Conservation (phyloP, 2,329 filamentous ascomycete species). For the Clarireedia hainanense region DNA sequence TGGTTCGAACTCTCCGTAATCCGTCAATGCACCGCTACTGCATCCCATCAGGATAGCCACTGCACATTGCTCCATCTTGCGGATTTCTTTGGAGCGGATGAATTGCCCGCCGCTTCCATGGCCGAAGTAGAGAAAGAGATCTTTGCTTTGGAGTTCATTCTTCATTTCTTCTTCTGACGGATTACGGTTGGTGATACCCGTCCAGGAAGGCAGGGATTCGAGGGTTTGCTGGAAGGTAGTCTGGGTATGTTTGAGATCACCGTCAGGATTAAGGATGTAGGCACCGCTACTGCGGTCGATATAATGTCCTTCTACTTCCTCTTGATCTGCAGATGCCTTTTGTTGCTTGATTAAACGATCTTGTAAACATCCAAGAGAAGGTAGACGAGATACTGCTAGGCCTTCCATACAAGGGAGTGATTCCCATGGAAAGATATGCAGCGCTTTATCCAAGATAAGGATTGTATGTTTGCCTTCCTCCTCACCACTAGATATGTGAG, state of each 20-base stretch:
- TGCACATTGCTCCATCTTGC: slow-evolving; percentile 68
- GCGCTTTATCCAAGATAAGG: slow-evolving; percentile 80
- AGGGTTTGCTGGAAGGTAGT: slow-evolving; percentile 63
- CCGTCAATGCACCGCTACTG: slow-evolving; percentile 71
- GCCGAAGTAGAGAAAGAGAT: slow-evolving; percentile 86
- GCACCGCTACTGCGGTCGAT: slow-evolving; percentile 50
- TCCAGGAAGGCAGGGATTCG: slow-evolving; percentile 60
- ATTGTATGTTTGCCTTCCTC: slow-evolving; percentile 61
- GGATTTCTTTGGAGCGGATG: slow-evolving; percentile 76
- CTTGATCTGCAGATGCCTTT: slow-evolving; percentile 6
- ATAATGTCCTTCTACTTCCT: slow-evolving; percentile 40
- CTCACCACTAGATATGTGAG: slow-evolving; percentile 30
- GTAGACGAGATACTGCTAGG: slow-evolving; percentile 76
- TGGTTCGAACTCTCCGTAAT: slow-evolving; percentile 83
- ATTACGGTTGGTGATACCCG: slow-evolving; percentile 54
- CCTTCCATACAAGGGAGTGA: slow-evolving; percentile 79
- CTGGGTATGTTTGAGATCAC: slow-evolving; percentile 76
- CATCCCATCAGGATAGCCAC: slow-evolving; percentile 91
- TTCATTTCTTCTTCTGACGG: slow-evolving; percentile 77
- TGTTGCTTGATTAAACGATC: slow-evolving; percentile 52
- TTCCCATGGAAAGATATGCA: slow-evolving; percentile 94
- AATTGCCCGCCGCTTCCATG: slow-evolving; percentile 95
- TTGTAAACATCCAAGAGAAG: slow-evolving; percentile 75
- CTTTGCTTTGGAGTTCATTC: slow-evolving; percentile 52
- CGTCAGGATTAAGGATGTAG: slow-evolving; percentile 84